A percentile compares a stretch with the other conserved stretches of the same genome.
These are phyloP conservation scores for sunflower (Helianthus annuus) DNA, from an alignment of 129 eudicot species.

Conservation along the genomic window HanXRQr2.0-SUNRISE NC_035446.2:165649519-165650018, in stretches of 20 bases:
- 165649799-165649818: slow-evolving; percentile 7
- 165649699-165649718: neutral
- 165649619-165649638: neutral
- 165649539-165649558: too few relatives aligned
- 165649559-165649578: too few relatives aligned
- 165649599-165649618: too few relatives aligned
- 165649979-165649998: slow-evolving; percentile 28
- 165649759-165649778: neutral
- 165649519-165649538: too few relatives aligned
- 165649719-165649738: neutral
- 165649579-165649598: too few relatives aligned
- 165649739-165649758: slow-evolving; percentile 13
- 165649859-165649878: slow-evolving; percentile 68
- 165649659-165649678: neutral
- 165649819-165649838: slow-evolving; percentile 46
- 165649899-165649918: slow-evolving; percentile 58
- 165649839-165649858: slow-evolving; percentile 63
- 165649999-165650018: slow-evolving; percentile 20
- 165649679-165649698: neutral
- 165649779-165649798: neutral
- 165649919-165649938: slow-evolving; percentile 54
- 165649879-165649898: slow-evolving; percentile 55
- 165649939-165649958: slow-evolving; percentile 49
- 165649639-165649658: neutral
- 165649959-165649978: slow-evolving; percentile 43